phyloP scores from a whole-genome alignment of 306 rosid genomes.

The Begonia loranthoides region DNA sequence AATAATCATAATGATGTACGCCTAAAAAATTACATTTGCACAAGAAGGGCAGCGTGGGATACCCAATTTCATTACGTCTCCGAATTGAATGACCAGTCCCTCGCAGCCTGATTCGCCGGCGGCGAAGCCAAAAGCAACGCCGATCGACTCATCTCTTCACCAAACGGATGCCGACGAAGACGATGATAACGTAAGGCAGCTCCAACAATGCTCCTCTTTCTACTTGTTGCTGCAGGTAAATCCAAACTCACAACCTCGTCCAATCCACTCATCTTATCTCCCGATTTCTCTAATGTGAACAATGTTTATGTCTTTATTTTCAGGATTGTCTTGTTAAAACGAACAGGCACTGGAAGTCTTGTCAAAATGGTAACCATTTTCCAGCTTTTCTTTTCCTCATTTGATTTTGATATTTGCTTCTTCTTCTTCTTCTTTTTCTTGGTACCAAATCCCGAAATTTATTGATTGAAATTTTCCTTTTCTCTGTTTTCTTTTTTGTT shows the following conservation, averaged over 20 bases:
- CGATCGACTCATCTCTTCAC: slow-evolving; percentile 18
- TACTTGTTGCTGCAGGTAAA: slow-evolving; percentile 67
- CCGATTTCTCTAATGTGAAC: background rate
- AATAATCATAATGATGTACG: too few species aligned
- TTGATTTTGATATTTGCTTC: background rate
- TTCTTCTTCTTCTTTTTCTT: background rate
- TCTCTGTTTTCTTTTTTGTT: background rate
- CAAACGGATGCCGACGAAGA: slow-evolving; percentile 50
- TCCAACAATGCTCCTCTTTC: slow-evolving; percentile 54
- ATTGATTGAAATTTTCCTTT: background rate
- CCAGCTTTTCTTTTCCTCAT: background rate
- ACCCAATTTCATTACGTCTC: too few species aligned
- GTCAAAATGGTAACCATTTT: slow-evolving; percentile 41
- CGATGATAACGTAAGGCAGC: slow-evolving; percentile 71
- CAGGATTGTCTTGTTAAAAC: slow-evolving; percentile 66
- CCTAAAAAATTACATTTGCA: too few species aligned
- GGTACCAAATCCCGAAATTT: background rate
- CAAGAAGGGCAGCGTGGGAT: too few species aligned
- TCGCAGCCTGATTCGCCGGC: slow-evolving; percentile 1
- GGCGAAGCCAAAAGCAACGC: slow-evolving; percentile 2
- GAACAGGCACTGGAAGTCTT: slow-evolving; percentile 67
- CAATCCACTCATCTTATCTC: background rate
- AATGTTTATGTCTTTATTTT: background rate
- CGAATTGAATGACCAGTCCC: too few species aligned
- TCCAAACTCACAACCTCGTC: background rate